Evolutionary conservation across 1,139 yeast genomes (phyloP), one percentile per base, ranked within the genome.

Genomic region (Pichia sp.): DNA sequence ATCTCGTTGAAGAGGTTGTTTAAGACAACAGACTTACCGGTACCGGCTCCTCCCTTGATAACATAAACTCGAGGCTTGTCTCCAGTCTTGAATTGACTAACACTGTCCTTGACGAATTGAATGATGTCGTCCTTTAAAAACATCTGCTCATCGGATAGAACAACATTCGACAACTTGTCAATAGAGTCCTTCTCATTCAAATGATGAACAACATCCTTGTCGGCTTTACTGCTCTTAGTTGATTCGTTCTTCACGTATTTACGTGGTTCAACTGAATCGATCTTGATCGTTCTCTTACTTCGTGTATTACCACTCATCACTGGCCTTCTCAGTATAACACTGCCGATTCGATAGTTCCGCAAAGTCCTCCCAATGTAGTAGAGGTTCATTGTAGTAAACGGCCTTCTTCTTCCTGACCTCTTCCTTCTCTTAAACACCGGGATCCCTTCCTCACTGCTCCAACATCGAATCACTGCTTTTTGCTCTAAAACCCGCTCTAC

Each of bases 1-100:
- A 70, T 59, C 19, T 69, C 71, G 46, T 65, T 63, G 47, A 65
- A 63, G 15, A 65, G 33, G 10, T 65, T 47, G 40, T 65, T 65
- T 40, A 64, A 48, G 14, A 64, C 59, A 12, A 60, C 66, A 21
- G 61, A 55, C 46, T 64, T 65, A n/a, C 68, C 68, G 1, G 68
- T 65, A 22, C 68, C 68, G 3, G 68, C 67, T 52, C 62, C 67
- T 20, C 75, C 75, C 49, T 69, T 66, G 42, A 71, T 68, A 1
- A 70, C 68, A 53, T 63, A 70, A 53, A 68, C 62, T 0, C 68
- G 59, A 1, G 73, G 60, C 21, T 55, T 52, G n/a, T 47, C 52
- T 3, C 48, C 44, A 5, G 18, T n/a, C 9, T 54, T 45, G 46
- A 51, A 46, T 3, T 42, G 36, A 17, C 42, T 36, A 12, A 69